A percentile compares a stretch with the other conserved stretches of the same genome.
phyloP scores from a whole-genome alignment of 164 flowering plant genomes.

The Piper betle region DNA sequence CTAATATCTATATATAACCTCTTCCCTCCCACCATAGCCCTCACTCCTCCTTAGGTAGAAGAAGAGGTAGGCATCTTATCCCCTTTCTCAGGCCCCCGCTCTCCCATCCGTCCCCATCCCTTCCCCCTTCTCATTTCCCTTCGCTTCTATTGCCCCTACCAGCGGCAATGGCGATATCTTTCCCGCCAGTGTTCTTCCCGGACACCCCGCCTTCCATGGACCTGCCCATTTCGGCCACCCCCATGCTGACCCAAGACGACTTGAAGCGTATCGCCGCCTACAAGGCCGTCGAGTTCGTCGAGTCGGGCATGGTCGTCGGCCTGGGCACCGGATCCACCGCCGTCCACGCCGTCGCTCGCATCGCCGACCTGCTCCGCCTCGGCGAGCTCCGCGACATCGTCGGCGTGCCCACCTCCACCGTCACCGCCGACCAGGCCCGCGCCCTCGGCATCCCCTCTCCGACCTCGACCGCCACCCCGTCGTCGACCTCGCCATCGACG shows the following conservation, averaged over 20 bases:
- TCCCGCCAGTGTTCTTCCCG: constrained; percentile 18
- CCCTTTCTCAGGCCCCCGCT: no score
- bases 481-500: constrained; percentile 78
- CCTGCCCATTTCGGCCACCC: constrained; percentile 6
- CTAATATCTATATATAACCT: no score
- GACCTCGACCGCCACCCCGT: constrained; percentile 62
- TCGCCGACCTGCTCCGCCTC: constrained; percentile 48
- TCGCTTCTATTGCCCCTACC: no score
- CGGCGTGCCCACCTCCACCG: constrained; percentile 44
- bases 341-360: constrained; percentile 50
- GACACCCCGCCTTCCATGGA: constrained; percentile 18
- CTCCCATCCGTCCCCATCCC: no score
- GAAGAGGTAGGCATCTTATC: no score
- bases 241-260: constrained; percentile 55
- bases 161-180: constrained; percentile 32
- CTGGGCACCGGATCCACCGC: constrained; percentile 97
- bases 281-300: constrained; percentile 75
- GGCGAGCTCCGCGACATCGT: constrained; percentile 63
- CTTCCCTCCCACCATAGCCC: no score
- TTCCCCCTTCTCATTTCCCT: no score
- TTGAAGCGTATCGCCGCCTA: constrained; percentile 78
- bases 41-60: no score
- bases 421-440: constrained; percentile 61
- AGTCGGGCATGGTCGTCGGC: constrained; percentile 91
- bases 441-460: constrained; percentile 59